A percentile compares a stretch with the other conserved stretches of the same genome.
Evolutionary conservation across 1,284 basidiomycete genomes (phyloP).

Genomic region (Phellinidium pouzarii): DNA sequence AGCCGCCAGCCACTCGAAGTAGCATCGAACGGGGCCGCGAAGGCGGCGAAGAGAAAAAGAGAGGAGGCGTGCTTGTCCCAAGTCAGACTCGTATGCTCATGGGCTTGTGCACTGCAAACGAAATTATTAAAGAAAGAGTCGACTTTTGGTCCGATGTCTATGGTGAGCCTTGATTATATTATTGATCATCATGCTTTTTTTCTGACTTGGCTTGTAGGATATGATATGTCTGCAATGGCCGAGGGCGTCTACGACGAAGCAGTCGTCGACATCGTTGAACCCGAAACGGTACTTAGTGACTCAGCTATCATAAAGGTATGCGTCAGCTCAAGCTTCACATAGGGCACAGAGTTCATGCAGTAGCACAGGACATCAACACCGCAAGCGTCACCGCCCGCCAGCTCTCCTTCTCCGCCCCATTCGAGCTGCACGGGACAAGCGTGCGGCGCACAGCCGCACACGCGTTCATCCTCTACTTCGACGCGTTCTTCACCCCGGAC

Average conservation of each 20-base stretch:
- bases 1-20: conserved; percentile 28
- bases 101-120: conserved; percentile 69
- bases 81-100: conserved; percentile 87
- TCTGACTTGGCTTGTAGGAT: conserved; percentile 44
- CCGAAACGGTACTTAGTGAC: conserved; percentile 63
- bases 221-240: conserved; percentile 79
- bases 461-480: conserved; percentile 89
- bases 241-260: conserved; percentile 70
- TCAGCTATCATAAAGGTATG: conserved; percentile 65
- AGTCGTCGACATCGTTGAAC: conserved; percentile 72
- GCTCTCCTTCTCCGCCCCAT: conserved; percentile 74
- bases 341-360: not conserved
- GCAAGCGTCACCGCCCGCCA: conserved; percentile 57
- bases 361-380: conserved; percentile 62
- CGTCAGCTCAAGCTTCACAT: not conserved
- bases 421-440: conserved; percentile 59
- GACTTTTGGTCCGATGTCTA: conserved; percentile 91
- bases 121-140: conserved; percentile 75
- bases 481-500: conserved; percentile 79
- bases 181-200: not conserved
- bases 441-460: conserved; percentile 60
- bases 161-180: conserved; percentile 40
- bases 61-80: conserved; percentile 82
- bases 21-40: conserved; percentile 10
- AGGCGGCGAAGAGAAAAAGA: conserved; percentile 4